Percentiles rank a stretch among this genome's conserved stretches.
These are phyloP conservation scores for Colletotrichum zoysiae DNA, from an alignment of 2,329 filamentous ascomycete species.

Conservation along the genomic window DNA sequence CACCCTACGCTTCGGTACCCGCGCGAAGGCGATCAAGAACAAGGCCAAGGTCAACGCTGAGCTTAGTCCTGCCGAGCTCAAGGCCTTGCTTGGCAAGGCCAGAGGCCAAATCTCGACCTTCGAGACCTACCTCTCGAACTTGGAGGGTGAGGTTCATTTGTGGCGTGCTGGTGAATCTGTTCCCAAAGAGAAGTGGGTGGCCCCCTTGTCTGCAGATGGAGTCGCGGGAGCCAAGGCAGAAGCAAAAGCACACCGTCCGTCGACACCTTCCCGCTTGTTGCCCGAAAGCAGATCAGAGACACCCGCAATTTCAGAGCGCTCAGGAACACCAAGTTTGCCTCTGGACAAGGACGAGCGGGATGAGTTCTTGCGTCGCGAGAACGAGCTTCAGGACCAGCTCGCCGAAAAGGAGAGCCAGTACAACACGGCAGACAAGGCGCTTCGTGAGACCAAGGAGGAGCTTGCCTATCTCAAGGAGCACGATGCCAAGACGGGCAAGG, in stretches of 20 bases:
- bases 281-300: constrained; percentile 73
- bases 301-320: constrained; percentile 79
- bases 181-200: constrained; percentile 89
- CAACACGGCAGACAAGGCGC: constrained; percentile 80
- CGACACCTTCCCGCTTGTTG: constrained; percentile 64
- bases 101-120: constrained; percentile 91
- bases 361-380: constrained; percentile 93
- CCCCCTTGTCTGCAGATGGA: constrained; percentile 70
- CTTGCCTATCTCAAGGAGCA: constrained; percentile 87
- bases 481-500: constrained; percentile 83
- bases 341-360: constrained; percentile 97
- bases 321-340: constrained; percentile 87
- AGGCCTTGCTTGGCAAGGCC: constrained; percentile 90
- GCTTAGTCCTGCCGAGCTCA: constrained; percentile 94
- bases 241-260: constrained; percentile 61
- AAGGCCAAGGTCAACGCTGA: constrained; percentile 99
- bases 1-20: constrained; percentile 92
- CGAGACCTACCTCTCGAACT: constrained; percentile 83
- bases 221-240: constrained; percentile 56
- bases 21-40: constrained; percentile 99
- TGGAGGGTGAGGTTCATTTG: constrained; percentile 86
- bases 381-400: constrained; percentile 96
- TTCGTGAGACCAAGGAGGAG: constrained; percentile 89
- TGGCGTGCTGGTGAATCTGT: constrained; percentile 93
- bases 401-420: constrained; percentile 91